Evolutionary conservation across 176 grass and related monocot species (phyloP).

Genomic region (Carex scoparia): DNA sequence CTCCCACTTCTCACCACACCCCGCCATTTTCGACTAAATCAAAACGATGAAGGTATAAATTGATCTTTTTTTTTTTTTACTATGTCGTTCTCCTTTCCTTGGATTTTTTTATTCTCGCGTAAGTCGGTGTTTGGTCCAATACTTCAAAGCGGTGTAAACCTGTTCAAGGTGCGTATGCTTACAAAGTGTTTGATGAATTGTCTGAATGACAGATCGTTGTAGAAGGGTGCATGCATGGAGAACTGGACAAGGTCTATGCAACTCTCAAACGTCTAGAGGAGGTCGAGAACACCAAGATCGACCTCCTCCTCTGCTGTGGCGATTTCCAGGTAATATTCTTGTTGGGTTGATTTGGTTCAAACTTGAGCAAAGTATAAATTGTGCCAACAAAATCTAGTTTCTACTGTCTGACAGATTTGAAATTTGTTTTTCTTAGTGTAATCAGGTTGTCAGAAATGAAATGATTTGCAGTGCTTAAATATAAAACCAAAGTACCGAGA

Average conservation of each 20-base stretch:
- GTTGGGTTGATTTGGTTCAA: not conserved
- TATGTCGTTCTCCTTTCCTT: not conserved
- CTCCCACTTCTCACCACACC: not conserved
- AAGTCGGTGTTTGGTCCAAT: not conserved
- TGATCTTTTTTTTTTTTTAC: not conserved
- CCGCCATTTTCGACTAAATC: not conserved
- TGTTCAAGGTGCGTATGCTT: not conserved
- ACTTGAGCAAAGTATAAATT: not conserved
- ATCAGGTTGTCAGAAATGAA: constrained; percentile 71
- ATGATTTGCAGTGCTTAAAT: constrained; percentile 53
- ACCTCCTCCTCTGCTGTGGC: constrained; percentile 80
- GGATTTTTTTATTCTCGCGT: not conserved
- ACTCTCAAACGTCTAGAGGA: constrained; percentile 54
- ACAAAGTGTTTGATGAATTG: constrained; percentile 44
- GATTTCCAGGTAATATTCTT: constrained; percentile 69
- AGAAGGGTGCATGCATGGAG: constrained; percentile 88
- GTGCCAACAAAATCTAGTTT: not conserved
- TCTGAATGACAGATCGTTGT: constrained; percentile 58
- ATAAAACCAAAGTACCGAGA: constrained; percentile 43
- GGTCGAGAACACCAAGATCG: constrained; percentile 67
- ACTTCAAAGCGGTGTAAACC: not conserved
- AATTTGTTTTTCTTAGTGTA: constrained; percentile 5
- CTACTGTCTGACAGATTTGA: not conserved
- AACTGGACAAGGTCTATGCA: constrained; percentile 73
- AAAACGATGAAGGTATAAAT: constrained; percentile 11